These are phyloP conservation scores for Trifolium repens DNA, from an alignment of 306 rosid species.

Conservation along the genomic window DNA sequence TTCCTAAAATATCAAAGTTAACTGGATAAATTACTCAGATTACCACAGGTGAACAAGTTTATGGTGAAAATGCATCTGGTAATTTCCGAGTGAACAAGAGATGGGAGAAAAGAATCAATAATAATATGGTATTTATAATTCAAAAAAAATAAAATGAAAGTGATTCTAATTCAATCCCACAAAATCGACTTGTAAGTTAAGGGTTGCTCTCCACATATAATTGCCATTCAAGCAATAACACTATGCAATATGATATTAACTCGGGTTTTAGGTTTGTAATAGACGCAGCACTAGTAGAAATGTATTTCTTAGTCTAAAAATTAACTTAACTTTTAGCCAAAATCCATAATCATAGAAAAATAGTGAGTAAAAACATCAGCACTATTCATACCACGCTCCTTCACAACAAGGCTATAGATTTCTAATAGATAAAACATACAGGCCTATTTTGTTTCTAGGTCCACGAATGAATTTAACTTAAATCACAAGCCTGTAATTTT, in stretches of 20 bases:
- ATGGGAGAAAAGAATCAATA: neutral
- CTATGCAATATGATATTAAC: conserved; percentile 2
- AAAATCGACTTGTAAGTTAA: neutral
- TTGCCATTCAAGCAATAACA: neutral
- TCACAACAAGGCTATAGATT: conserved; percentile 12
- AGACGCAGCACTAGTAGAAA: conserved; percentile 3
- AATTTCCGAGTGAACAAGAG: conserved; percentile 12
- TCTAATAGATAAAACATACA: neutral
- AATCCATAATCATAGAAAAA: neutral
- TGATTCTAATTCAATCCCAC: neutral
- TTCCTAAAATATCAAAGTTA: conserved; percentile 66
- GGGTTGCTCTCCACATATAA: no score
- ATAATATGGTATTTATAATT: conserved; percentile 10
- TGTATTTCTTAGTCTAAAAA: neutral
- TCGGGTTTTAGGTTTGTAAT: neutral
- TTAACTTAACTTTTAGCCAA: neutral
- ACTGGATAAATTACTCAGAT: conserved; percentile 30
- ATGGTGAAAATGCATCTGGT: conserved; percentile 6
- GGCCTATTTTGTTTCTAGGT: neutral
- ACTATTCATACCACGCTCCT: conserved; percentile 13
- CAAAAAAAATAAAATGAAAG: neutral
- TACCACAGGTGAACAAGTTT: conserved; percentile 16
- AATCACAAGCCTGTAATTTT: conserved; percentile 17
- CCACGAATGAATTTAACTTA: conserved; percentile 27
- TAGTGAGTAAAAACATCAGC: neutral